Evolutionary conservation across 1,139 yeast genomes (phyloP), one percentile per base, ranked within the genome.

Genomic region (Neolecta irregularis): DNA sequence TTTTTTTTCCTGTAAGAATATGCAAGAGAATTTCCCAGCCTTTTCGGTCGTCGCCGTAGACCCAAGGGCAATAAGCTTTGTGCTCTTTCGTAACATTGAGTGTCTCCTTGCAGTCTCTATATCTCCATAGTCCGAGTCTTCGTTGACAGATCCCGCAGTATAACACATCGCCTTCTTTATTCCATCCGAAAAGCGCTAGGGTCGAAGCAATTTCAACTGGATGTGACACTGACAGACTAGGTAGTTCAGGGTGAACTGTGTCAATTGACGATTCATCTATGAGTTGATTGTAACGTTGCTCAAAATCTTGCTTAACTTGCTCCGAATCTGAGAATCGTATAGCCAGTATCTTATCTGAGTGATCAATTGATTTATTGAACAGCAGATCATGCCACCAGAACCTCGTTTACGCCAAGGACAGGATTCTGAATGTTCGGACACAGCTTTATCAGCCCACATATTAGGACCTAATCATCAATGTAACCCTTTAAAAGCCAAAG

Each of bases 21-120:
- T n/a, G n/a, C n/a, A n/a, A n/a, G n/a, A n/a, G n/a, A n/a, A n/a
- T n/a, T n/a, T n/a, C n/a, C n/a, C n/a, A n/a, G n/a, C n/a, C n/a
- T n/a, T n/a, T n/a, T n/a, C n/a, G n/a, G n/a, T n/a, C n/a, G n/a
- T n/a, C n/a, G n/a, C n/a, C n/a, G n/a, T 16, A 20, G 1, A 28
- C 6, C 31, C 31, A 28, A 2, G 31, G 31, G 22, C 31, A 28
- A 8, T 28, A 28, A 15, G 20, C 19, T 16, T 24, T 28, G 13
- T 28, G 31, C 4, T 28, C 31, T 12, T 3, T 11, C 7, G 22
- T 4, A 16, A 28, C 31, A 9, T 28, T 24, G 6, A 28, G 22
- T 3, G 8, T 9, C 3, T 15, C 4, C 12, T 6, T 4, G 7
- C 5, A 15, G 3, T 6, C n/a, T 26, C 21, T 15, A 26, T 19